Evolutionary conservation across 495 filamentous ascomycete genomes (phyloP), one percentile per base, ranked within the genome.

Genomic region (Coniosporium apollinis): DNA sequence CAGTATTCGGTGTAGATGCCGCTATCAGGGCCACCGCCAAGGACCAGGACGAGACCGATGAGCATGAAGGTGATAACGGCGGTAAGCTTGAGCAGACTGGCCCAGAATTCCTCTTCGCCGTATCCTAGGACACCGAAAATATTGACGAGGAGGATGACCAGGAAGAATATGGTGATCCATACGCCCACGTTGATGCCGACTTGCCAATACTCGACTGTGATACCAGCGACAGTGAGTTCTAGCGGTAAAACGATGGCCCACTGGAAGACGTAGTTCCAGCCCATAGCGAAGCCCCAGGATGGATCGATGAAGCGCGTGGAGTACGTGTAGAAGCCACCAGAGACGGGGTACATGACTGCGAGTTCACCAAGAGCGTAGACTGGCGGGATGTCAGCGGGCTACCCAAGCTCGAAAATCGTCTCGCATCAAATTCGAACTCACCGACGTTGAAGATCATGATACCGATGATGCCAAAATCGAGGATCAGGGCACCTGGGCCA

Each of bases 251-350:
- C 54, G 34, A 60, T 59, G 24, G 48, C 50, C 52, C 54, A 61
- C 22, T 53, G 50, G 32, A 65, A 52, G 47, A 57, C 61, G 36
- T 32, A 32, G 9, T 64, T 59, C 63, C 63, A 69, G 13, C 65
- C 65, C 37, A 66, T 56, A 18, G 65, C 60, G 40, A 66, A 66
- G 10, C 58, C 62, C 87, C 86, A 94, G 2, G 87, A 83, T 8
- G 86, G 86, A 48, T 94, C 86, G 7, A 94, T 50, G 48, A 94
- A 96, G 17, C 87, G 71, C 22, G 82, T 93, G 13, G 86, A 92
- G 55, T 84, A 94, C 22, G 83, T 76, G 9, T 85, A 77, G 55
- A 96, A 96, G 15, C 84, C 92, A 37, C 87, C 87, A 28, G 87
- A 81, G 15, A 94, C 76, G 4, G 87, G 87, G 51, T 89, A 93